Evolutionary conservation across 208 protist genomes (phyloP), one percentile per base, ranked within the genome.

Genomic region (Leishmania braziliensis): DNA sequence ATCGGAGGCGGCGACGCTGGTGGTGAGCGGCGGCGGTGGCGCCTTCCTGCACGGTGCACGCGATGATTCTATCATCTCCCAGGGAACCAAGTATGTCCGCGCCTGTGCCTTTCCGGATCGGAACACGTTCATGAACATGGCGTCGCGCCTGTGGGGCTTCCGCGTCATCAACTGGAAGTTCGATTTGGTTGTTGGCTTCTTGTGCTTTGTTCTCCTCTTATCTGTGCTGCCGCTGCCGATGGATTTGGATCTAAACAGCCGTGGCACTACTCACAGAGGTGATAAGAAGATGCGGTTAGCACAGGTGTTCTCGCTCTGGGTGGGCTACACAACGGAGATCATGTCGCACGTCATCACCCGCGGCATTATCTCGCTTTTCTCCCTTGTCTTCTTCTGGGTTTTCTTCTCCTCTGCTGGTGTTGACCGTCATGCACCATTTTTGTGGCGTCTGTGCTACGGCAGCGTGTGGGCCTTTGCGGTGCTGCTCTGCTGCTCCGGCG

Each of bases 81-180:
- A 95, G 70, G 91, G 92, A 63, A 93, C 90, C 29, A 73, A 62
- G 50, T 97, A 96, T 81, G 72, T 81, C 33, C 90, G 92, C 53
- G 71, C 65, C 43, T 88, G 85, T 51, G 88, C 92, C 9, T 96
- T 95, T 76, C 94, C 94, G 6, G 65, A 75, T 1, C 68, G 77
- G n/a, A 91, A 93, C 86, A 92, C 89, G n/a, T 89, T 90, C 73
- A 86, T 93, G 80, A 82, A 82, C 48, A 90, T 95, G 74, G 87
- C 87, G 12, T 83, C 90, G 20, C 84, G 91, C 23, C 88, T 94
- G 63, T 90, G 86, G 76, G 91, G 92, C 43, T 96, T 97, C 76
- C 89, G 94, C 18, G 71, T 96, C 18, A 84, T 97, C 66, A 96
- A 97, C 80, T 97, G 94, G 91, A 91, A 96, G 86, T 97, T 97